phyloP scores from a whole-genome alignment of 352 stramenopile genomes.

The Globisporangium okanoganense region DNA sequence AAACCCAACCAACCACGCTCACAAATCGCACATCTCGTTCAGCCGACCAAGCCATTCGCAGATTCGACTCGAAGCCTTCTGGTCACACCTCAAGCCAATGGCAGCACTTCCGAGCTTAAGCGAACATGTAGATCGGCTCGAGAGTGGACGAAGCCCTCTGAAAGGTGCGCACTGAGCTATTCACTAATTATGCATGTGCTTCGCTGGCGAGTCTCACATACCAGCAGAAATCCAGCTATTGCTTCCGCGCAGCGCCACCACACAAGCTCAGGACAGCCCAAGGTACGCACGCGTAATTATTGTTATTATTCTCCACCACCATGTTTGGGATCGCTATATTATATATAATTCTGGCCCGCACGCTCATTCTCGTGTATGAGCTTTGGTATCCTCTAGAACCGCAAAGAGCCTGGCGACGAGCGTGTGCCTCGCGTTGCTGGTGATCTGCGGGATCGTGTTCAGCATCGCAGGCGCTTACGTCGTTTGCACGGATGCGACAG shows the following conservation, averaged over 20 bases:
- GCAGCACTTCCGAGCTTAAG: not conserved
- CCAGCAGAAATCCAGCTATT: not conserved
- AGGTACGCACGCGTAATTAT: not conserved
- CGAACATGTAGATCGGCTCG: not conserved
- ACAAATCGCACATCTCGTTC: not conserved
- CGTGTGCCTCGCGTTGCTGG: not conserved
- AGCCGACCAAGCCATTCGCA: not conserved
- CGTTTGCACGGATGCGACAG: not conserved
- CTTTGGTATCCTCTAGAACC: not conserved
- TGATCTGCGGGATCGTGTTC: not conserved
- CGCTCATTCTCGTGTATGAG: too few relatives aligned
- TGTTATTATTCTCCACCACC: not conserved
- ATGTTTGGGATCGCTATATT: too few relatives aligned
- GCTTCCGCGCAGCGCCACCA: not conserved
- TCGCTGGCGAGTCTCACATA: too few relatives aligned
- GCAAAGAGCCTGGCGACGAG: not conserved
- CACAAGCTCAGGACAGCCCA: not conserved
- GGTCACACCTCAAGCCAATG: not conserved
- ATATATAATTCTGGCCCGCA: too few relatives aligned
- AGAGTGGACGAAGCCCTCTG: not conserved
- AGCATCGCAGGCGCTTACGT: not conserved
- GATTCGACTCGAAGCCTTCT: not conserved
- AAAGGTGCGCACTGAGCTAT: not conserved
- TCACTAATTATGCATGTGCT: too few relatives aligned
- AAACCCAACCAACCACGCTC: not conserved